These are phyloP conservation scores for Fusarium foetens DNA, from an alignment of 2,329 filamentous ascomycete species.

Conservation along the genomic window DNA sequence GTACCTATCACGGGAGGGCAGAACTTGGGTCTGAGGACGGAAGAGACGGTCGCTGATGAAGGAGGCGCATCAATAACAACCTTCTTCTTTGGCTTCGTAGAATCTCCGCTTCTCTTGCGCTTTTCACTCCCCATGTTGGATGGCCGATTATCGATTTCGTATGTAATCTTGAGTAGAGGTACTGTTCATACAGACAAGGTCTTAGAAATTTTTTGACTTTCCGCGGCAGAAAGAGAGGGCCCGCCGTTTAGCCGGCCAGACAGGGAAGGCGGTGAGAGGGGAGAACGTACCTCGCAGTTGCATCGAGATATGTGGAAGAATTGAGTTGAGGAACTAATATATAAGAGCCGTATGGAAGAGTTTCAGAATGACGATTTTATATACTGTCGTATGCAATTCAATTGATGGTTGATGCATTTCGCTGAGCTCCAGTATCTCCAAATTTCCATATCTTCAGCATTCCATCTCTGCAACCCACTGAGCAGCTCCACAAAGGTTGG, in stretches of 20 bases:
- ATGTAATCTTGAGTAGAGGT: constrained; percentile 1
- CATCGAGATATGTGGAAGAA: neutral
- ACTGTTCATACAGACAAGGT: constrained; percentile 23
- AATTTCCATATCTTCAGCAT: neutral
- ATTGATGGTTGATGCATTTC: neutral
- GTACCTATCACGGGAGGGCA: constrained; percentile 66
- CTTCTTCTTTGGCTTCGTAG: constrained; percentile 61
- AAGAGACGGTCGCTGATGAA: constrained; percentile 57
- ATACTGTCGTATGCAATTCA: neutral
- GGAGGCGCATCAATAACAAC: constrained; percentile 57
- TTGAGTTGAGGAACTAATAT: too few relatives aligned
- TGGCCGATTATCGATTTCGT: constrained; percentile 9
- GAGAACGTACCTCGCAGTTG: neutral
- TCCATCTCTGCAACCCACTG: neutral
- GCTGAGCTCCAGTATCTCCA: neutral
- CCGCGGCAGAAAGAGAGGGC: constrained; percentile 39
- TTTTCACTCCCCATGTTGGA: constrained; percentile 55
- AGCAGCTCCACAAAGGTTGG: neutral
- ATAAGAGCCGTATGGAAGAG: neutral
- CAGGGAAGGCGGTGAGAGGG: constrained; percentile 34
- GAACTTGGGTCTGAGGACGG: constrained; percentile 56
- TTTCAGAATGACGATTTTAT: neutral
- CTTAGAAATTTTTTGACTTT: constrained; percentile 43
- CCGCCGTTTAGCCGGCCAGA: constrained; percentile 42
- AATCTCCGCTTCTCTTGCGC: constrained; percentile 62